Percentiles rank a stretch among this genome's conserved stretches.
phyloP scores from a whole-genome alignment of 202 grass and related monocot species.

The Bolboschoenoplectus hybrid region DNA sequence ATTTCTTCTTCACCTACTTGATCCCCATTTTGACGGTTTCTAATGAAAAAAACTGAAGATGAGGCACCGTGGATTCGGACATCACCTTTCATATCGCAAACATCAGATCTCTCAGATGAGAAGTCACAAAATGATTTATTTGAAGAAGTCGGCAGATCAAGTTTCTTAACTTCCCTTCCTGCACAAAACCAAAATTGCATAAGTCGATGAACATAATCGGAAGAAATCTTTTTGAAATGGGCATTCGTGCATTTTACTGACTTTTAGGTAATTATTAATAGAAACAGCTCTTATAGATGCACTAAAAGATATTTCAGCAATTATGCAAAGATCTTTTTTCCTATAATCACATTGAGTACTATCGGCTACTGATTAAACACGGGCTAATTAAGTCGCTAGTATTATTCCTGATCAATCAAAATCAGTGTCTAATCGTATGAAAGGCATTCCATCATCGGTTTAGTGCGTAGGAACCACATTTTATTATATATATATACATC shows the following conservation, averaged over 20 bases:
- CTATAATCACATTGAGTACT: background rate
- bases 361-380: too few relatives aligned
- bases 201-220: background rate
- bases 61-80: slow-evolving; percentile 37
- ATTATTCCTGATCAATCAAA: too few relatives aligned
- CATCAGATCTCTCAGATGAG: slow-evolving; percentile 47
- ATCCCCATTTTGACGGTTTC: slow-evolving; percentile 13
- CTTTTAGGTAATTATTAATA: too few relatives aligned
- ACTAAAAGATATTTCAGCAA: background rate
- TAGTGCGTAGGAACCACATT: too few relatives aligned
- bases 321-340: background rate
- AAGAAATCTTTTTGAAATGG: background rate
- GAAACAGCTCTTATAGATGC: too few relatives aligned
- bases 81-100: slow-evolving; percentile 56
- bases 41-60: slow-evolving; percentile 42
- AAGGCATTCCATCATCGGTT: too few relatives aligned
- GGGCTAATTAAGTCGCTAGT: too few relatives aligned
- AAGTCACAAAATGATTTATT: slow-evolving; percentile 46
- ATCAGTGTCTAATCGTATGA: too few relatives aligned
- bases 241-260: background rate
- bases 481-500: too few relatives aligned
- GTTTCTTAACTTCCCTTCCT: slow-evolving; percentile 4
- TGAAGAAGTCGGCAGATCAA: background rate
- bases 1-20: slow-evolving; percentile 14
- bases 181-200: slow-evolving; percentile 1